Conservation (phyloP, 2,329 filamentous ascomycete species). For the Stemphylium lycopersici region DNA sequence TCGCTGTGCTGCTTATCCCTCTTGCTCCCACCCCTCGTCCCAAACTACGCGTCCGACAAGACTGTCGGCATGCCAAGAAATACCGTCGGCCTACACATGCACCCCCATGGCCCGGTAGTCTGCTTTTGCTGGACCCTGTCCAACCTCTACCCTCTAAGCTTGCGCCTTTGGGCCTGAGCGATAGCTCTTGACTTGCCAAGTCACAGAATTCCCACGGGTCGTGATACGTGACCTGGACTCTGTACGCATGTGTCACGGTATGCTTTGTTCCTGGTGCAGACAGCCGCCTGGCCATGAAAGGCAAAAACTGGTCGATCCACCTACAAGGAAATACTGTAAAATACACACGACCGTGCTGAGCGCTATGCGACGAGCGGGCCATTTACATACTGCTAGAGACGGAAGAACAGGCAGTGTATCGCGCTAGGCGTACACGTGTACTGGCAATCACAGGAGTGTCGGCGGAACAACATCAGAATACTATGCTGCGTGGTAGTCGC, state of each 20-base stretch:
- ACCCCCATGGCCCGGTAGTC: slow-evolving; percentile 1
- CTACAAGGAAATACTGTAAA: not conserved
- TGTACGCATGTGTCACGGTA: not conserved
- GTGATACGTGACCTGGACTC: not conserved
- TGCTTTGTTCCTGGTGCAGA: not conserved
- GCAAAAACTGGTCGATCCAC: not conserved
- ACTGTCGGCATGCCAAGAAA: slow-evolving; percentile 7
- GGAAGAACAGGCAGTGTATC: not conserved
- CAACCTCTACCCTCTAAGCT: not conserved
- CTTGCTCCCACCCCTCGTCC: not conserved
- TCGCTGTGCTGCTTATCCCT: not conserved
- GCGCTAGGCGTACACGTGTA: not conserved
- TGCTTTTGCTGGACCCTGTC: slow-evolving; percentile 7
- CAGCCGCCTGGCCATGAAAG: not conserved
- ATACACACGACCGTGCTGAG: not conserved
- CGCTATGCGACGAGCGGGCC: not conserved
- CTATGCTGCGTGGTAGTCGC: too few species aligned
- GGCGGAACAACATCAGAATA: too few species aligned
- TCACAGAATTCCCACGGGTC: not conserved
- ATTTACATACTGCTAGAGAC: not conserved
- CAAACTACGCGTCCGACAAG: slow-evolving; percentile 10
- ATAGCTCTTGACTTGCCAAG: not conserved
- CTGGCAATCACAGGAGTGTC: not conserved
- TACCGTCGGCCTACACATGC: not conserved
- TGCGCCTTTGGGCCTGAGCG: not conserved